A percentile compares a stretch with the other conserved stretches of the same genome.
These are phyloP conservation scores for Sporothrix luriei DNA, from an alignment of 2,329 filamentous ascomycete genomes.

Conservation along the genomic window DNA sequence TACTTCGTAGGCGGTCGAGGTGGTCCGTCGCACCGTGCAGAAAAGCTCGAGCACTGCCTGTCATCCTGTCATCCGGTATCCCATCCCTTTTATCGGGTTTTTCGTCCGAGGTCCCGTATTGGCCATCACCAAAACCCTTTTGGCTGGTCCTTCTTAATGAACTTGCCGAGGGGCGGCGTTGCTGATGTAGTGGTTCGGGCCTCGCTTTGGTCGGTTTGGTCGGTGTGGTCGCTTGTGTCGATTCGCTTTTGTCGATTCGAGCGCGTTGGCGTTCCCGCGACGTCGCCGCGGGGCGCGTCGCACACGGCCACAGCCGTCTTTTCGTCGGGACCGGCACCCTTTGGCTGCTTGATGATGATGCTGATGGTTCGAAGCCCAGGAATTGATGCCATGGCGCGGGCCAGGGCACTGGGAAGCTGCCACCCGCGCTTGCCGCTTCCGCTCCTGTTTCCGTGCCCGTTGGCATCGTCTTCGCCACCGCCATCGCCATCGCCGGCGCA, in stretches of 20 bases:
- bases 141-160: neutral
- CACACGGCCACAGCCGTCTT: neutral
- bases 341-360: neutral
- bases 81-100: neutral
- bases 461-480: neutral
- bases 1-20: neutral
- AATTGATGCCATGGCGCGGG: slow-evolving; percentile 2
- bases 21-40: neutral
- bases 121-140: neutral
- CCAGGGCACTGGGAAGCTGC: slow-evolving; percentile 6
- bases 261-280: neutral
- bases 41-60: neutral
- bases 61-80: neutral
- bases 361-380: neutral
- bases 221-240: too few relatives aligned
- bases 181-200: neutral
- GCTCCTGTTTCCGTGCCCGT: too few relatives aligned
- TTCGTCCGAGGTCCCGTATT: neutral
- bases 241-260: neutral
- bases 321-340: neutral
- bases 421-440: neutral
- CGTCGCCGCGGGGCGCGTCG: neutral
- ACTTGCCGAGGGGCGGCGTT: too few relatives aligned
- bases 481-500: neutral
- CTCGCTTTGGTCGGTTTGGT: neutral